Conservation (phyloP, 139 green algal genomes). For the Mesotaenium endlicherianum region DNA sequence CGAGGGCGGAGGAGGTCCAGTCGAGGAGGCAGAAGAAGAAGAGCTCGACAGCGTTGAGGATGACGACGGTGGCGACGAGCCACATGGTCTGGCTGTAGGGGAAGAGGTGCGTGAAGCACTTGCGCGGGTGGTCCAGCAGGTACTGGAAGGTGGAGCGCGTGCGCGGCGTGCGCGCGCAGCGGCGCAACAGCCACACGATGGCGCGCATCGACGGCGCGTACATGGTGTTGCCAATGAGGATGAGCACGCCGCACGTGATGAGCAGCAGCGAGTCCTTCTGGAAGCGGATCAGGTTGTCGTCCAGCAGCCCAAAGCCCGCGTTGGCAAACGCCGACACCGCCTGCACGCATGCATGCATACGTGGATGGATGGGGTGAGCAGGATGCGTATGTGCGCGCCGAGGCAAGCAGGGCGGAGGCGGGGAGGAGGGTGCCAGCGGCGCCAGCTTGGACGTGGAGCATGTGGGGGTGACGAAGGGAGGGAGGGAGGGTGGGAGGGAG, state of each 20-base stretch:
- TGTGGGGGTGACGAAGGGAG: background rate
- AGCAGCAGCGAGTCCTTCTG: constrained; percentile 1
- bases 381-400: too few species aligned
- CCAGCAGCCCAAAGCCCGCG: constrained; percentile 32
- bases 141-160: background rate
- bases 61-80: constrained; percentile 27
- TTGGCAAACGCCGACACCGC: constrained; percentile 44
- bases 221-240: constrained; percentile 43
- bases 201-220: constrained; percentile 22
- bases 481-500: background rate
- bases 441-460: too few species aligned
- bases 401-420: too few species aligned
- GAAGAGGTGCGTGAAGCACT: constrained; percentile 36
- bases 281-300: constrained; percentile 32
- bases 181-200: background rate
- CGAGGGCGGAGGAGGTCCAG: constrained; percentile 15
- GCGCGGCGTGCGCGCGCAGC: background rate
- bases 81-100: constrained; percentile 19
- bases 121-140: constrained; percentile 24
- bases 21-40: constrained; percentile 42
- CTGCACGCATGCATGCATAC: too few species aligned
- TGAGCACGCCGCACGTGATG: constrained; percentile 4
- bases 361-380: too few species aligned
- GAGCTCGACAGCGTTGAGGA: constrained; percentile 15
- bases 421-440: too few species aligned